Percentiles rank a stretch among this genome's conserved stretches.
phyloP scores from a whole-genome alignment of 169 alveolate species.

The Eimeria zaria region DNA sequence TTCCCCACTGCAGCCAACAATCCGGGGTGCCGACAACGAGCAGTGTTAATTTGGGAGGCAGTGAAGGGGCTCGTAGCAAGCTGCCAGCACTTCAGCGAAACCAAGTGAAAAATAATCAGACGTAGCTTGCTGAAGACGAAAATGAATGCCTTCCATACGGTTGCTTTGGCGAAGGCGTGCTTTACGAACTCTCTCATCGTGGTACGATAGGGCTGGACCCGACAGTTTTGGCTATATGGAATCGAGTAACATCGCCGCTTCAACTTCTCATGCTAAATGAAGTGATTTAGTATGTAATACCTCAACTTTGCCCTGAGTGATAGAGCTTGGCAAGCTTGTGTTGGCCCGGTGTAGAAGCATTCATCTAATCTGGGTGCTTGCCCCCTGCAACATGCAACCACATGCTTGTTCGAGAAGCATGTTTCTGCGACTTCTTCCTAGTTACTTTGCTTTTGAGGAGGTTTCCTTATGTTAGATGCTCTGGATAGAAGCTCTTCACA shows the following conservation, averaged over 20 bases:
- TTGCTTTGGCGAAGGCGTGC: background rate
- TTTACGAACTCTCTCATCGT: background rate
- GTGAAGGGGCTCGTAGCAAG: background rate
- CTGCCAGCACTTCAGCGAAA: background rate
- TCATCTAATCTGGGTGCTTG: conserved; percentile 8
- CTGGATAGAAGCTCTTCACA: background rate
- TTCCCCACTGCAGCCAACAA: background rate
- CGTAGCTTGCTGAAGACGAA: background rate
- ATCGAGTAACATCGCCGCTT: background rate
- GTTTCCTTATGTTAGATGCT: background rate
- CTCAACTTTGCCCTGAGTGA: background rate
- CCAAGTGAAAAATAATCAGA: background rate
- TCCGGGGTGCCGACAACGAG: background rate
- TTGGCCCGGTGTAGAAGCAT: background rate
- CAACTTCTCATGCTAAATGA: background rate
- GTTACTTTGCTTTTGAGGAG: background rate
- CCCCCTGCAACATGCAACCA: background rate
- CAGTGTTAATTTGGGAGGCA: background rate
- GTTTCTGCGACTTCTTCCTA: background rate
- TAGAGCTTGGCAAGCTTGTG: background rate
- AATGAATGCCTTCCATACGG: background rate
- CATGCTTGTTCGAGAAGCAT: background rate
- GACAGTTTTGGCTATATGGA: background rate
- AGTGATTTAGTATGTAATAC: background rate
- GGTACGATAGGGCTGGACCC: conserved; percentile 37